Base-by-base conservation (phyloP, 176 grass and related monocot species). In the Rhipidocladum racemiflorum region DNA sequence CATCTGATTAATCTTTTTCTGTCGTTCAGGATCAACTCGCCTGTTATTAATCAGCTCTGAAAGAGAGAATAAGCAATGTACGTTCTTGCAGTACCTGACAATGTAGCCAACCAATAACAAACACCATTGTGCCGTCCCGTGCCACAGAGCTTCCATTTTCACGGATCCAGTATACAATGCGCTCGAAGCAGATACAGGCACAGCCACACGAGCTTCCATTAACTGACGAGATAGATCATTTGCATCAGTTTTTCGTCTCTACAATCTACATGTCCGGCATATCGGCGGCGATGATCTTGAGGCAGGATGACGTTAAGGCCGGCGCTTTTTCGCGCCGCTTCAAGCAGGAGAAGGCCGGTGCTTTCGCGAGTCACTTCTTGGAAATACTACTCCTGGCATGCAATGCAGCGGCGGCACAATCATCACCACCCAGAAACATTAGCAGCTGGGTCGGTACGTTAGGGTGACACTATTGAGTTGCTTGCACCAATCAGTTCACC, bases 371-470 rank as follows among this genome's bases (percentile, higher is more conserved):
- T 30, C 24, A 10, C 43, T 71, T 71, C 14, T 7, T 49, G 43
- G 49, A 51, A 51, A 51, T 29, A 15, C 3, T 3, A 28, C 69
- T n/a, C 7, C 6, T 53, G 20, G 17, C 14, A 25, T 23, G 14
- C 25, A 15, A 9, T 34, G 8, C 34, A 29, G 78, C 46, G 18
- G 66, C 79, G 0, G 51, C 53, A 55, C 55, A 74, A 83, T 83
- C 69, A 83, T 74, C 81, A 15, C 70, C 9, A 45, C 7, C n/a
- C 9, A 20, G 81, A 74, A 83, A 83, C 20, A 53, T 18, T 4
- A 9, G 62, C 70, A 9, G 0, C 9, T 28, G 44, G 2, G 45
- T 25, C 44, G 0, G 53, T 36, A 36, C 35, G 35, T n/a, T 20
- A n/a, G 34, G 30, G 15, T 27, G 62, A 5, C 43, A 3, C 16